Percentiles rank a stretch among this genome's conserved stretches.
phyloP scores from a whole-genome alignment of 2,329 filamentous ascomycete species.

The Fusarium sp. region DNA sequence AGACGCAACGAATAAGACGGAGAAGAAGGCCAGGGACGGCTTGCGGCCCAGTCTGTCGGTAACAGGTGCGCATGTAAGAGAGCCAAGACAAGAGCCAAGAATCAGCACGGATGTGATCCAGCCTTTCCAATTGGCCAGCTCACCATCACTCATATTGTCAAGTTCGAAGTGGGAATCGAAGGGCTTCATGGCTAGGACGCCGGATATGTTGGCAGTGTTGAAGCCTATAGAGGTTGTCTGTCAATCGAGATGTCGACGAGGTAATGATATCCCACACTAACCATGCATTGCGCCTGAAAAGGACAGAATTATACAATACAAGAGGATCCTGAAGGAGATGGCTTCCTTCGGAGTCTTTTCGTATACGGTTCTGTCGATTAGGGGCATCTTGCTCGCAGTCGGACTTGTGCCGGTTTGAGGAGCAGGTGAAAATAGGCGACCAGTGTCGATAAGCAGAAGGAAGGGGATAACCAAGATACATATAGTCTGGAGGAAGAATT shows the following conservation, averaged over 20 bases:
- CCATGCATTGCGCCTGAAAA: constrained; percentile 26
- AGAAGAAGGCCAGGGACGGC: constrained; percentile 12
- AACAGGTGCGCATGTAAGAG: constrained; percentile 19
- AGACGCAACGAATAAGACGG: constrained; percentile 11
- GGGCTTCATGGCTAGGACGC: constrained; percentile 21
- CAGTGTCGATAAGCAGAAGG: background rate
- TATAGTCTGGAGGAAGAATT: background rate
- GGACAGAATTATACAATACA: constrained; percentile 22
- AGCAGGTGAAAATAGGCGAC: background rate
- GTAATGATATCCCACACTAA: background rate
- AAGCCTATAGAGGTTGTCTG: constrained; percentile 9
- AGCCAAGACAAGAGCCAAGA: constrained; percentile 16
- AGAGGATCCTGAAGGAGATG: constrained; percentile 25
- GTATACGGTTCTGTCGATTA: constrained; percentile 15
- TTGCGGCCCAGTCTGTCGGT: constrained; percentile 20
- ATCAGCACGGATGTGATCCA: constrained; percentile 24
- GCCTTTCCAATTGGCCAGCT: constrained; percentile 17
- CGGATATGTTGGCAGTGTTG: constrained; percentile 26
- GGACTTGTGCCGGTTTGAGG: background rate
- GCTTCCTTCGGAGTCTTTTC: constrained; percentile 16
- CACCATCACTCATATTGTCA: background rate
- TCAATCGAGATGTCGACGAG: background rate
- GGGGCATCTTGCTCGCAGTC: constrained; percentile 2
- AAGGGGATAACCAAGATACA: background rate
- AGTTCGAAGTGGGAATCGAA: constrained; percentile 18